A percentile compares a stretch with the other conserved stretches of the same genome.
Conservation (phyloP, 208 protist species). For the Entamoeba moshkovskii region DNA sequence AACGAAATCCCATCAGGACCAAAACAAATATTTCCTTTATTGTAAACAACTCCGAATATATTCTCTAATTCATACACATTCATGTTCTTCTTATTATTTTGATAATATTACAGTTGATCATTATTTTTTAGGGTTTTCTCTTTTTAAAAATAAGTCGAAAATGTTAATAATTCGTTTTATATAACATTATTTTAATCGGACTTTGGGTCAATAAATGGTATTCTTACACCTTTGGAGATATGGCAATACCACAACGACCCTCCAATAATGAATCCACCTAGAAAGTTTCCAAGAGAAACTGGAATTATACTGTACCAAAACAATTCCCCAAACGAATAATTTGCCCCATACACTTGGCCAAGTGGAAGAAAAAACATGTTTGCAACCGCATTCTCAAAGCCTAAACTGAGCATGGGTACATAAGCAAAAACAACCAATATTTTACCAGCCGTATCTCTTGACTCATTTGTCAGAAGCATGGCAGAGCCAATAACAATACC, state of each 20-base stretch:
- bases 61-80: neutral
- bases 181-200: no score
- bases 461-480: neutral
- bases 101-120: no score
- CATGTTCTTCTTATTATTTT: neutral
- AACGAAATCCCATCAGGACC: neutral
- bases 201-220: neutral
- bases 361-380: neutral
- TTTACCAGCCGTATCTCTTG: neutral
- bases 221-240: neutral
- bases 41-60: neutral
- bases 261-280: neutral
- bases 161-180: no score
- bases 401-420: neutral
- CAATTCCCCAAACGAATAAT: neutral
- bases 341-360: neutral
- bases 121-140: no score
- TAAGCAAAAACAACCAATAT: neutral
- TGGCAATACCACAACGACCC: neutral
- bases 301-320: neutral
- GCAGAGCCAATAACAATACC: constrained; percentile 10
- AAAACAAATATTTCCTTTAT: neutral
- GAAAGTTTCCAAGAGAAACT: neutral
- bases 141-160: no score
- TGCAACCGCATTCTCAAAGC: neutral